Percentiles rank a stretch among this genome's conserved stretches.
phyloP scores from a whole-genome alignment of 257 asterid genomes.

The Plantago major region DNA sequence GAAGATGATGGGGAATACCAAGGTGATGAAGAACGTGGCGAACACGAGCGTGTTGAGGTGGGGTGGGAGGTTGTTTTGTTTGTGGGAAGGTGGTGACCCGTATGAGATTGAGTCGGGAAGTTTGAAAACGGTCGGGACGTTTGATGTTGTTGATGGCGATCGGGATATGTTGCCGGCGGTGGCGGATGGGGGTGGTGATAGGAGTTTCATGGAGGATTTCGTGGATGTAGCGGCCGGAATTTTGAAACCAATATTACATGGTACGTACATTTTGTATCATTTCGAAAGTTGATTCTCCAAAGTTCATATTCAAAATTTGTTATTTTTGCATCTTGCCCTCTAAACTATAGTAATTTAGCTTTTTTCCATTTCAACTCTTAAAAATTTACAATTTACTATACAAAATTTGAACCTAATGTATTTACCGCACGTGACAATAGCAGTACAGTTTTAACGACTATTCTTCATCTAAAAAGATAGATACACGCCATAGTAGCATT shows the following conservation, averaged over 20 bases:
- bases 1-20: conserved; percentile 81
- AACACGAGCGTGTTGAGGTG: conserved; percentile 85
- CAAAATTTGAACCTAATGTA: too few species aligned
- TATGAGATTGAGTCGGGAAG: conserved; percentile 63
- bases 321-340: too few species aligned
- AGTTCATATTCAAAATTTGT: too few species aligned
- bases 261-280: conserved; percentile 28
- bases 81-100: conserved; percentile 99
- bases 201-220: conserved; percentile 22
- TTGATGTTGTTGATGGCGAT: conserved; percentile 31
- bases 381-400: too few species aligned
- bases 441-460: too few species aligned
- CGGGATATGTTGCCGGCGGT: conserved; percentile 8
- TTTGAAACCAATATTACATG: conserved; percentile 74
- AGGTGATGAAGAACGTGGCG: conserved; percentile 99
- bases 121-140: conserved; percentile 58
- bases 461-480: too few species aligned
- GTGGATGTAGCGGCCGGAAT: conserved; percentile 67
- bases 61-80: conserved; percentile 78
- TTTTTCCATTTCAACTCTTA: too few species aligned
- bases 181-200: not conserved
- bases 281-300: too few species aligned
- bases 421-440: too few species aligned
- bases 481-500: too few species aligned
- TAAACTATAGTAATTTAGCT: too few species aligned